Percentiles rank a stretch among this genome's conserved stretches.
Evolutionary conservation across 2,329 filamentous ascomycete genomes (phyloP).

Genomic region (Raffaelea ambrosiae): DNA sequence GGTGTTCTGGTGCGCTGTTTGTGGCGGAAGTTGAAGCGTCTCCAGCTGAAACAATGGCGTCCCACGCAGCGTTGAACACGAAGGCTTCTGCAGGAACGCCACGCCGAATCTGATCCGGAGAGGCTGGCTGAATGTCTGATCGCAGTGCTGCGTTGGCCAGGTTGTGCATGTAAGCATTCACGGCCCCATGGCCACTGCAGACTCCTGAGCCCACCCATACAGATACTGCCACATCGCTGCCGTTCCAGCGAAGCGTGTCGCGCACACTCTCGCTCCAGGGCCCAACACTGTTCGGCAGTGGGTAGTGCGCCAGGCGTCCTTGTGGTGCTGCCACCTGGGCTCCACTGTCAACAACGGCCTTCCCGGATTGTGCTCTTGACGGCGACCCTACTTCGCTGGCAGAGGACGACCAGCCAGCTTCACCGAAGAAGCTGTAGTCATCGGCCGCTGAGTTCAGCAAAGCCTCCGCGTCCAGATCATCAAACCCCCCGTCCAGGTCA

Average conservation of each 20-base stretch:
- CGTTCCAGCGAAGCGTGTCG: conserved; percentile 18
- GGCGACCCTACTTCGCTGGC: conserved; percentile 3
- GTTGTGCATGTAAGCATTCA: conserved; percentile 40
- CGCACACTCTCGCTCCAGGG: conserved; percentile 14
- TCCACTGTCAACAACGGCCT: too few relatives aligned
- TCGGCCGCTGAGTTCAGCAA: conserved; percentile 29
- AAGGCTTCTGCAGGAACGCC: conserved; percentile 37
- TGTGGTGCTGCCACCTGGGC: background rate
- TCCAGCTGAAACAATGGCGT: conserved; percentile 31
- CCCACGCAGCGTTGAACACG: conserved; percentile 45
- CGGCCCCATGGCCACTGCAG: conserved; percentile 24
- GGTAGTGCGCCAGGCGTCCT: conserved; percentile 7
- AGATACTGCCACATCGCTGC: conserved; percentile 18
- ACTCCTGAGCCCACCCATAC: conserved; percentile 40
- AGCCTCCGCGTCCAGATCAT: conserved; percentile 31
- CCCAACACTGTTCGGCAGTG: conserved; percentile 3
- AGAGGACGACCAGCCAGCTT: conserved; percentile 17
- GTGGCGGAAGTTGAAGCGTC: conserved; percentile 7
- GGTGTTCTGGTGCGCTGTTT: background rate
- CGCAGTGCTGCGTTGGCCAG: conserved; percentile 24
- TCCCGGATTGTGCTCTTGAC: background rate
- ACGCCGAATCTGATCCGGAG: conserved; percentile 38
- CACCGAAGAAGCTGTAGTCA: conserved; percentile 39
- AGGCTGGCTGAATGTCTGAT: conserved; percentile 33
- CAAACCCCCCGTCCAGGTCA: conserved; percentile 18